These are phyloP conservation scores for Geotrichum ghanense DNA, from an alignment of 805 yeast species.

Conservation along the genomic window DNA sequence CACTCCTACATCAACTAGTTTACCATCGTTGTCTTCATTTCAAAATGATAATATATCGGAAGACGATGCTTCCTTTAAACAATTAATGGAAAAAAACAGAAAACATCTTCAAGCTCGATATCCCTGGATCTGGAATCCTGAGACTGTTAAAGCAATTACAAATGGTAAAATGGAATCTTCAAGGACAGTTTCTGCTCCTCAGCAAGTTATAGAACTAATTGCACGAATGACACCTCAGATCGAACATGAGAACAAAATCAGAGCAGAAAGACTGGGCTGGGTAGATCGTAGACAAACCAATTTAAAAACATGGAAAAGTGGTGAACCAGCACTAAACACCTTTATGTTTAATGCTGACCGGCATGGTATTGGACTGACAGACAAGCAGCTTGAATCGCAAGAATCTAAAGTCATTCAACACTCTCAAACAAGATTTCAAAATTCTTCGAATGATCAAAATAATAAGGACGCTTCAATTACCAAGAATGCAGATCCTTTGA, in stretches of 20 bases:
- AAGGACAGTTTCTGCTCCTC: background rate
- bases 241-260: background rate
- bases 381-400: background rate
- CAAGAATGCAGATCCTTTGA: too few species aligned
- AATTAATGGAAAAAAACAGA: slow-evolving; percentile 15
- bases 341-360: background rate
- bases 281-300: background rate
- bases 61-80: slow-evolving; percentile 21
- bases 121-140: slow-evolving; percentile 16
- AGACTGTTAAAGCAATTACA: slow-evolving; percentile 2
- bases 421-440: background rate
- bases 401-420: background rate
- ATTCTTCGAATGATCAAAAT: background rate
- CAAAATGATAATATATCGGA: slow-evolving; percentile 22
- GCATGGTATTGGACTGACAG: background rate
- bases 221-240: background rate
- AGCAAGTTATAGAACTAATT: background rate
- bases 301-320: background rate
- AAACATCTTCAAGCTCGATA: slow-evolving; percentile 11
- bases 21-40: slow-evolving; percentile 13
- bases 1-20: slow-evolving; percentile 1
- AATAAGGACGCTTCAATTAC: background rate
- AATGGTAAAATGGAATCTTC: background rate
- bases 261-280: background rate
- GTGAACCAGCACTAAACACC: background rate